Evolutionary conservation across 2,329 filamentous ascomycete species (phyloP), one percentile per base, ranked within the genome.

Genomic region (Hypoxylon sp.): DNA sequence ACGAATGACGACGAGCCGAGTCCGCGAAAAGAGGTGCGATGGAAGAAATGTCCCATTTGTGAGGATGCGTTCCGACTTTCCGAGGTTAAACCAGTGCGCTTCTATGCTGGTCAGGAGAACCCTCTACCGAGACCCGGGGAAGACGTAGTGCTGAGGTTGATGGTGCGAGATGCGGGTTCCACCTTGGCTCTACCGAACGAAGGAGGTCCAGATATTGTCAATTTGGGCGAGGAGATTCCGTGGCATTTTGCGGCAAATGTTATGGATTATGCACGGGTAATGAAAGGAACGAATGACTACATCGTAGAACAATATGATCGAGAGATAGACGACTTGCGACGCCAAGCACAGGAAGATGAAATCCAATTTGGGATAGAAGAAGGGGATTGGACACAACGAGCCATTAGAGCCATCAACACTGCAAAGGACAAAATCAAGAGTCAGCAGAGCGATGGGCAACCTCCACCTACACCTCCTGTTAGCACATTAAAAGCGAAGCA

Each of bases 171-270:
- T 62, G 87, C 93, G 17, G 89, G 90, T 59, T 97, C 92, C 73
- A 98, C 93, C 1, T 84, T 98, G 65, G 95, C 95, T 2, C 85
- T 99, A 71, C 96, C 96, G 10, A 88, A 92, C 71, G 95, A 98
- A 78, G 90, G 91, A 2, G 86, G 86, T 3, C 89, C 89, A 2
- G 92, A 96, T 71, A 85, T 88, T 2, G 83, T 93, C 29, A 86
- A 87, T 31, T 86, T 88, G 19, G 88, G 88, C 7, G 90, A 95
- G 55, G 92, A 94, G 75, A 89, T 98, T 37, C 96, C 96, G 0
- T 99, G 96, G 96, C 93, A 97, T 79, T 94, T 96, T 80, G 93
- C 93, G 5, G 94, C 93, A 8, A 97, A 97, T 75, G 94, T 97
- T 37, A 87, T 97, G 77, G 96, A 99, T 78, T 99, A 98, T 79